Evolutionary conservation across 331 rosid species (phyloP).

Genomic region (Quercus phellos): DNA sequence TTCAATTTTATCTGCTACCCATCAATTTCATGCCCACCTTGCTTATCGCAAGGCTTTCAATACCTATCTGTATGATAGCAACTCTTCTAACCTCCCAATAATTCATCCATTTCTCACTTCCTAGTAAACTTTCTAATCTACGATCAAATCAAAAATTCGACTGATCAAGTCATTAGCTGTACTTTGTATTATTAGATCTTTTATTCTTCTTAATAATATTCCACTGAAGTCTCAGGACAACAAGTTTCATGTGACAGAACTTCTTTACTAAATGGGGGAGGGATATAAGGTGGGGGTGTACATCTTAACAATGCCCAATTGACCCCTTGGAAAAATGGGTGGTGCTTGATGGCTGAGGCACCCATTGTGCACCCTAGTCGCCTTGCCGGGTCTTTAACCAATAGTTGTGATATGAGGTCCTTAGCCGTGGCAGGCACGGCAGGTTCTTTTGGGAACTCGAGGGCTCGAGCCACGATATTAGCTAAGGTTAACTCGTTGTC

Average conservation of each 20-base stretch:
- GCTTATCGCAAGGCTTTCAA: not conserved
- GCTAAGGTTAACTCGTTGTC: slow-evolving; percentile 81
- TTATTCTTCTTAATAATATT: slow-evolving; percentile 44
- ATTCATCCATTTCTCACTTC: not conserved
- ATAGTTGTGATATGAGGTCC: slow-evolving; percentile 68
- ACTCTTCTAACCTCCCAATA: not conserved
- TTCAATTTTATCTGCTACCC: not conserved
- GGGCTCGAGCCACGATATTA: slow-evolving; percentile 80
- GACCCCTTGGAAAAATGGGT: slow-evolving; percentile 67
- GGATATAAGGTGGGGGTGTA: slow-evolving; percentile 67
- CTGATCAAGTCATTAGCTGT: too few species aligned
- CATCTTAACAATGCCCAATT: slow-evolving; percentile 89
- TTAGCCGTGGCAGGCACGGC: slow-evolving; percentile 55
- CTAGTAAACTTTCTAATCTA: not conserved
- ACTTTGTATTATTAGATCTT: not conserved
- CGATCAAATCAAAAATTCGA: not conserved
- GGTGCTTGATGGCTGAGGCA: slow-evolving; percentile 63
- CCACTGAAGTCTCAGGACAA: slow-evolving; percentile 51
- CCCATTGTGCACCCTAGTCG: slow-evolving; percentile 71
- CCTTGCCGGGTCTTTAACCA: slow-evolving; percentile 62
- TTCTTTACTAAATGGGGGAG: slow-evolving; percentile 58
- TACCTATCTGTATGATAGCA: not conserved
- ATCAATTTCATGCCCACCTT: not conserved
- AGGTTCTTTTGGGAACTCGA: slow-evolving; percentile 81
- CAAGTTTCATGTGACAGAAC: slow-evolving; percentile 39